Evolutionary conservation across 495 filamentous ascomycete genomes (phyloP), one percentile per base, ranked within the genome.

Genomic region (Talaromyces stipitatus): DNA sequence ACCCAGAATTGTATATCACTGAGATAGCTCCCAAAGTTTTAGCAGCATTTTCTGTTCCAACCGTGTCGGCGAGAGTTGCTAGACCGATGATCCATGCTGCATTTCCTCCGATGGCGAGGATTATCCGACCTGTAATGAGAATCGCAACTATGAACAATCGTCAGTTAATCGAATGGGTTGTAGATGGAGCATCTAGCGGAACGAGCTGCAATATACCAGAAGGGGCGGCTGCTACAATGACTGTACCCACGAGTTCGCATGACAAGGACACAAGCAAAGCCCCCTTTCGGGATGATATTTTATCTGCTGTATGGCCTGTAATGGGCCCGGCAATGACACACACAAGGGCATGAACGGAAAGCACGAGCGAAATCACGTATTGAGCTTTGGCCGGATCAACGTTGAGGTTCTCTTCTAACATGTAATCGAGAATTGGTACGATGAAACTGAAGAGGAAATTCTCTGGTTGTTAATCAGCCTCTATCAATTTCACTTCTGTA

Each of bases 61-160:
- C 54, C 18, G 59, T 62, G 33, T 65, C 69, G 23, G 61, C 61
- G 22, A 72, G 57, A 3, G 63, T 69, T 3, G 67, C 62, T 46
- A 66, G 56, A 11, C 69, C 64, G 1, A 70, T 64, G 24, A 72
- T 67, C 58, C 60, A 72, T 12, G 66, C 26, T 2, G 62, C 60
- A 28, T 63, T 63, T 45, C 64, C 61, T n/a, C 56, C 62, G 22
- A 72, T 51, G 0, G 58, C 63, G 55, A 70, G 69, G 22, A 72
- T 62, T 16, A 65, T 55, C 1, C 67, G 69, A 7, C 66, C 66
- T 28, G 64, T 50, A 22, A 72, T 62, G 1, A 72, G 50, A 7
- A 59, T 55, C 2, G 32, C 1, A 41, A 72, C 69, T 72, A 41
- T 23, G 56, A 27, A n/a, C 53, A 7, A 46, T 20, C 32, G 58